phyloP scores from a whole-genome alignment of 257 asterid species.

The Solanum habrochaites region DNA sequence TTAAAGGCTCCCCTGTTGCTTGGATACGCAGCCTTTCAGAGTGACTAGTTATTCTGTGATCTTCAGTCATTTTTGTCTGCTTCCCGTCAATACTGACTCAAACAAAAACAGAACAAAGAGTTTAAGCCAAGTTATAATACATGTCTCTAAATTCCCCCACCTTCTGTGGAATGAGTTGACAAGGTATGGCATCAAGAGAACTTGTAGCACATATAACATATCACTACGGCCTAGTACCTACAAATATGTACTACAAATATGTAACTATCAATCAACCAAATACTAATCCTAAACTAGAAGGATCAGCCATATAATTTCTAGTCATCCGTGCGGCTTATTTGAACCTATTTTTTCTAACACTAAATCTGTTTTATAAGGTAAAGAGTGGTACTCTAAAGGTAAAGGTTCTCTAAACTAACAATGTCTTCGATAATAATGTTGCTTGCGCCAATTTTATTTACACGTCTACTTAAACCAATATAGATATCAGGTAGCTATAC shows the following conservation, averaged over 20 bases:
- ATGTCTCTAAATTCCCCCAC: neutral
- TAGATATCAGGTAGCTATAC: neutral
- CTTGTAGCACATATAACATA: neutral
- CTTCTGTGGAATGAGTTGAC: neutral
- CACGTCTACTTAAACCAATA: neutral
- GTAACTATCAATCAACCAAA: neutral
- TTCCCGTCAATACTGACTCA: conserved; percentile 65
- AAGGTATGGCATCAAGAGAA: neutral
- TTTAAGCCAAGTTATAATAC: neutral
- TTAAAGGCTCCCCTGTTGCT: conserved; percentile 66
- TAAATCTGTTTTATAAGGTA: neutral
- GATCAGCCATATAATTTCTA: neutral
- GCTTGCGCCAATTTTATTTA: neutral
- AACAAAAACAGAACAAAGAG: conserved; percentile 1
- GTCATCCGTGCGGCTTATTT: neutral
- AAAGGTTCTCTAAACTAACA: neutral
- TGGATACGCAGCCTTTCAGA: conserved; percentile 81
- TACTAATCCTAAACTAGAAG: neutral
- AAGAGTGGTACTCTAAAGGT: neutral
- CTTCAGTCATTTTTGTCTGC: conserved; percentile 92
- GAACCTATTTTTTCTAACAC: neutral
- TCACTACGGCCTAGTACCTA: neutral
- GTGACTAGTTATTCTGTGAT: conserved; percentile 70
- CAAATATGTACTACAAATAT: neutral
- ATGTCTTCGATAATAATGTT: neutral